These are phyloP conservation scores for Cyclospora cayetanensis DNA, from an alignment of 169 alveolate genomes.

Conservation along the genomic window DNA sequence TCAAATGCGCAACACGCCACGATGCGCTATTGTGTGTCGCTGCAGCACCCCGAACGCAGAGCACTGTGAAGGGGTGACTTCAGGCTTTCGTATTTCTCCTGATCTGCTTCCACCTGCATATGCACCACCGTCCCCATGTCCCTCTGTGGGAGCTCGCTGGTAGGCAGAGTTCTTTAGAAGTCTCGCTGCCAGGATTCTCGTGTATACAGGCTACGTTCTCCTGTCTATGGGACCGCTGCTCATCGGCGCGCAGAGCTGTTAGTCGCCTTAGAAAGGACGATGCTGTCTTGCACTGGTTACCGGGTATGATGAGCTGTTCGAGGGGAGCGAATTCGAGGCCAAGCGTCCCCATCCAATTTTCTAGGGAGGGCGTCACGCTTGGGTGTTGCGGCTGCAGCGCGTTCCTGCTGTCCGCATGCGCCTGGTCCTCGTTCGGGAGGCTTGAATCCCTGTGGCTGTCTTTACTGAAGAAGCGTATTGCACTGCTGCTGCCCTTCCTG, in stretches of 20 bases:
- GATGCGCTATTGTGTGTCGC: conserved; percentile 70
- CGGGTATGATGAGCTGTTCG: conserved; percentile 16
- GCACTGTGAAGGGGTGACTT: background rate
- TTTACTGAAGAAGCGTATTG: background rate
- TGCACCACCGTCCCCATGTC: no score
- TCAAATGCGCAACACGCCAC: conserved; percentile 16
- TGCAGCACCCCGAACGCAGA: conserved; percentile 2
- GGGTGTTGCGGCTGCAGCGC: conserved; percentile 7
- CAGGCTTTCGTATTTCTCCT: no score
- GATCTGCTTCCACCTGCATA: no score
- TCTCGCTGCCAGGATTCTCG: background rate
- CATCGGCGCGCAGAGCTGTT: no score
- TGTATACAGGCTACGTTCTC: background rate
- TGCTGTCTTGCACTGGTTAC: no score
- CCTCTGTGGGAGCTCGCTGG: no score
- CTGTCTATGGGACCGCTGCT: background rate
- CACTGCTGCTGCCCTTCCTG: background rate
- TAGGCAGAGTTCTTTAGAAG: no score
- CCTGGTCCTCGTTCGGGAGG: background rate
- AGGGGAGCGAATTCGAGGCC: background rate
- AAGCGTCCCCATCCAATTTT: conserved; percentile 45
- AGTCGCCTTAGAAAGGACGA: no score
- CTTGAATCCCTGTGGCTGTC: background rate
- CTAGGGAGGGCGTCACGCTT: background rate
- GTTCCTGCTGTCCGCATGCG: background rate